Evolutionary conservation across 805 yeast species (phyloP).

Genomic region (Pichia kluyveri): DNA sequence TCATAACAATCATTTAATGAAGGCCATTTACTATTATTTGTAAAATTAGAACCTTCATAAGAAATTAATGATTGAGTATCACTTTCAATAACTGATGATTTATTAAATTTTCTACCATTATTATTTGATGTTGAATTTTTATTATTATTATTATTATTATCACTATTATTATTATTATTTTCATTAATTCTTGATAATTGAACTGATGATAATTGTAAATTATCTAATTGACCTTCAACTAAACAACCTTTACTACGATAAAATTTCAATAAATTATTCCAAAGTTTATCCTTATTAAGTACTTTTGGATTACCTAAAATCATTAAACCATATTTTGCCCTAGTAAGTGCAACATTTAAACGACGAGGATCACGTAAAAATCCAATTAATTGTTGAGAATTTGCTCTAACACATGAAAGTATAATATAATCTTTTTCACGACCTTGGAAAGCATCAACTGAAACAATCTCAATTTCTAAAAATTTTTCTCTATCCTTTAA

Average conservation of each 20-base stretch:
- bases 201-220: conserved; percentile 62
- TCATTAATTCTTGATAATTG: conserved; percentile 28
- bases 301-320: conserved; percentile 81
- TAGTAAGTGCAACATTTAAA: conserved; percentile 79
- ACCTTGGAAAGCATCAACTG: conserved; percentile 60
- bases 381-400: conserved; percentile 66
- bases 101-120: conserved; percentile 5
- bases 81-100: conserved; percentile 15
- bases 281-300: conserved; percentile 56
- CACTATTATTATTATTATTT: conserved; percentile 2
- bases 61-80: conserved; percentile 33
- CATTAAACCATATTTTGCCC: conserved; percentile 77
- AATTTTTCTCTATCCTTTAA: conserved; percentile 53
- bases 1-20: conserved; percentile 11
- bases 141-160: conserved; percentile 1
- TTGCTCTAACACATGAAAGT: conserved; percentile 53
- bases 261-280: conserved; percentile 72
- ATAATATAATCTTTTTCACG: conserved; percentile 46
- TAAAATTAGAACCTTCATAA: conserved; percentile 21
- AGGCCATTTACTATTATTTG: conserved; percentile 15
- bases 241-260: conserved; percentile 79
- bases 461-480: conserved; percentile 73
- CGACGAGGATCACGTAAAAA: conserved; percentile 81
- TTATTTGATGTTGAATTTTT: neutral
- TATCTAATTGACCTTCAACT: conserved; percentile 84